Base-by-base conservation (phyloP, 345 rosid genomes). In the Salix arbutifolia region DNA sequence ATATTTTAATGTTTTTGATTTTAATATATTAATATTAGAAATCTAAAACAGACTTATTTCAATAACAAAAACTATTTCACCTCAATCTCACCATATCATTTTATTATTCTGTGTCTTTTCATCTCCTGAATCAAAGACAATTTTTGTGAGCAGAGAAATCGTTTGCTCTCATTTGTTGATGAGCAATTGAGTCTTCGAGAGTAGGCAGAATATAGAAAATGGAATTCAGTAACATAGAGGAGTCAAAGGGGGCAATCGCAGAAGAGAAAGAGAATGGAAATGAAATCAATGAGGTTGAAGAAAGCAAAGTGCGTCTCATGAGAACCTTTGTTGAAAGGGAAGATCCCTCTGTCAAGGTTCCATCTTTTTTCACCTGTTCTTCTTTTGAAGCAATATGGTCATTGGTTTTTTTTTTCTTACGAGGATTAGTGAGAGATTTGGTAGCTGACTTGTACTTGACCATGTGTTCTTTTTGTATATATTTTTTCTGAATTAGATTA, bases 331-430 rank as follows among this genome's bases (percentile, higher is more conserved):
- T 91, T 66, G 88, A 87, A 80, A 83, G 87, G 30, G 92, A 92
- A 83, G 97, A 95, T 79, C 91, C 92, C 5, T 82, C 90, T n/a
- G 77, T 94, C 10, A 91, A 92, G 95, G 97, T 90, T 46, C 38
- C 4, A 2, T 17, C 30, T 48, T 40, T 19, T 52, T 72, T 72
- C 6, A 11, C 30, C 18, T 35, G 52, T 5, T 30, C 52, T 38
- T 46, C 26, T 38, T 25, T 8, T 17, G 17, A 28, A 30, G 37
- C 46, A 19, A 52, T 23, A 35, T 14, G 31, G 9, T 58, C 37
- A 16, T 3, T 35, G 71, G 65, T 23, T 52, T 52, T 50, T 19
- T 19, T 19, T 3, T 72, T 56, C 40, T 30, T 18, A n/a, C 1
- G 16, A 6, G 40, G 18, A 26, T 31, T 53, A 12, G 3, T 72